These are phyloP conservation scores for Pestalotiopsis sp. DNA, from an alignment of 2,329 filamentous ascomycete genomes.

Conservation along the genomic window DNA sequence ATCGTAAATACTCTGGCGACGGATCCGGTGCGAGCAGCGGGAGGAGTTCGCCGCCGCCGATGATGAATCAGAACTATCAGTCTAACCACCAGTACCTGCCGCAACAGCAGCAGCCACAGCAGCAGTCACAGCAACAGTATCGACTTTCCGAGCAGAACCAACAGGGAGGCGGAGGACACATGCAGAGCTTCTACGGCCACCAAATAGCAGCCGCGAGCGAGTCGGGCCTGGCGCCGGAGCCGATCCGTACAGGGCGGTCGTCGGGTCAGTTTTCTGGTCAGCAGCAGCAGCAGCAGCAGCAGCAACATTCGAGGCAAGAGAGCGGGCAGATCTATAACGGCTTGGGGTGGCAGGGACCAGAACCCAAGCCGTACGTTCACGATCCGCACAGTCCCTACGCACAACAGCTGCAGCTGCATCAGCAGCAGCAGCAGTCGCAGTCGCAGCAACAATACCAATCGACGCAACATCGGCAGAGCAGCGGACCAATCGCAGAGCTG, in stretches of 20 bases:
- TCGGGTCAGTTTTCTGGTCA: slow-evolving; percentile 1
- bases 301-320: not conserved
- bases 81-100: not conserved
- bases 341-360: not conserved
- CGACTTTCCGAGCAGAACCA: not conserved
- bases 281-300: not conserved
- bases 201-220: slow-evolving; percentile 16
- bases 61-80: not conserved
- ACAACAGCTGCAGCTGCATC: not conserved
- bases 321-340: not conserved
- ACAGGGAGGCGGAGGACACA: not conserved
- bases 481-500: slow-evolving; percentile 1
- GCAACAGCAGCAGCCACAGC: not conserved
- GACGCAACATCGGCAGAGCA: not conserved
- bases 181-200: slow-evolving; percentile 7
- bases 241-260: not conserved
- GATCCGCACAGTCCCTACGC: slow-evolving; percentile 7
- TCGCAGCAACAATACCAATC: not conserved
- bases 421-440: not conserved
- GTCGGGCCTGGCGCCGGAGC: slow-evolving; percentile 6
- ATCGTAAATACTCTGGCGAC: not conserved
- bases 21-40: not conserved
- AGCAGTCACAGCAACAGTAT: not conserved
- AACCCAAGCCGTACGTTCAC: slow-evolving; percentile 6
- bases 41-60: not conserved